phyloP scores from a whole-genome alignment of 805 yeast species.

The Nakazawaea pomicola region DNA sequence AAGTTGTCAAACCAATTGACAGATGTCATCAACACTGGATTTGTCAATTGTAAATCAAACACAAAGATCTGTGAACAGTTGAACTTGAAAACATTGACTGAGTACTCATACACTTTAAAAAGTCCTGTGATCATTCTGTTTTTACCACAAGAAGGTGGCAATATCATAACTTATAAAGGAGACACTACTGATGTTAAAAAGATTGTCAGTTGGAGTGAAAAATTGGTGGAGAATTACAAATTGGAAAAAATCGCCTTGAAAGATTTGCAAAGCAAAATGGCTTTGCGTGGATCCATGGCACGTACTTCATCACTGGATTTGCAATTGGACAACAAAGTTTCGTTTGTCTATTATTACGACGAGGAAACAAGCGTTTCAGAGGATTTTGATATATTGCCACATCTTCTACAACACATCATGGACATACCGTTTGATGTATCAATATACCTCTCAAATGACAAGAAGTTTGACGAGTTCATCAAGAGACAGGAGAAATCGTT shows the following conservation, averaged over 20 bases:
- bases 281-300: constrained; percentile 11
- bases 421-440: constrained; percentile 50
- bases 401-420: constrained; percentile 56
- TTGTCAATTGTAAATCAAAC: constrained; percentile 54
- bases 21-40: constrained; percentile 39
- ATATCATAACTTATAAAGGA: constrained; percentile 38
- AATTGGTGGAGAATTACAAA: constrained; percentile 42
- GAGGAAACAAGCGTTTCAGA: constrained; percentile 48
- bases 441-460: constrained; percentile 48
- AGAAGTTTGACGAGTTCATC: constrained; percentile 32
- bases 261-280: constrained; percentile 21
- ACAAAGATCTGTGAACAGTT: constrained; percentile 46
- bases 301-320: constrained; percentile 21
- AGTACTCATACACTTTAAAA: constrained; percentile 9
- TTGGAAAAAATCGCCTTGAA: constrained; percentile 26
- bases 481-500: constrained; percentile 35
- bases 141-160: constrained; percentile 46
- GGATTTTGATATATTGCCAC: constrained; percentile 57
- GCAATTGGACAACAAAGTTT: constrained; percentile 34
- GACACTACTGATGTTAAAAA: constrained; percentile 21
- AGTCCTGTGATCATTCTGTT: constrained; percentile 34
- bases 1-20: constrained; percentile 44
- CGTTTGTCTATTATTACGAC: constrained; percentile 52
- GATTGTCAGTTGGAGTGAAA: constrained; percentile 38
- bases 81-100: constrained; percentile 34